Conservation (phyloP, 192 early-diverging fungal genomes). For the Backusella circina region DNA sequence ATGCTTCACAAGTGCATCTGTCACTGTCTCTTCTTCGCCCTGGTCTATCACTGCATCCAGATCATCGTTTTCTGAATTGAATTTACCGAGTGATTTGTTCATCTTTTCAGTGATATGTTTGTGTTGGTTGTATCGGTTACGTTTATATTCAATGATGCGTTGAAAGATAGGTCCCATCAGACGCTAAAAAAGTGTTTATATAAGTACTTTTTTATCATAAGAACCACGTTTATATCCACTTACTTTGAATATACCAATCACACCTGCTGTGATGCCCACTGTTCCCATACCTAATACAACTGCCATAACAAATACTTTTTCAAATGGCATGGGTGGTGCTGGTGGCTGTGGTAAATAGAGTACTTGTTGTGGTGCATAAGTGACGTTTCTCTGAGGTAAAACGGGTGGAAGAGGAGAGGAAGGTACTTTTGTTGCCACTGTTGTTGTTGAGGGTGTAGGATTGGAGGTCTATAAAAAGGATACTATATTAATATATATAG, state of each 20-base stretch:
- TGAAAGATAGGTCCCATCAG: slow-evolving; percentile 18
- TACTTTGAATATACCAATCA: slow-evolving; percentile 36
- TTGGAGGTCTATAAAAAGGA: background rate
- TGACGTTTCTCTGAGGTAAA: background rate
- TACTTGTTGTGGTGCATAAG: slow-evolving; percentile 14
- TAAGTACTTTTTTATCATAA: background rate
- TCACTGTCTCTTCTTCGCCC: background rate
- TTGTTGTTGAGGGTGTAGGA: background rate
- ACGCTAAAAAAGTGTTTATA: background rate
- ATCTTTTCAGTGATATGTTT: background rate
- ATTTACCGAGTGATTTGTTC: background rate
- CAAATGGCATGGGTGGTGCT: slow-evolving; percentile 15
- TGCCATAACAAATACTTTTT: slow-evolving; percentile 23
- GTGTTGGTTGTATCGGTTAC: slow-evolving; percentile 11
- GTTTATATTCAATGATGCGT: slow-evolving; percentile 10
- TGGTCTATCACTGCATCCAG: slow-evolving; percentile 11
- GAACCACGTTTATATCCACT: background rate
- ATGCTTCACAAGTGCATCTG: background rate
- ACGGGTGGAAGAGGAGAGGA: slow-evolving; percentile 12
- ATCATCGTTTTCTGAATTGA: background rate
- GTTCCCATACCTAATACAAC: slow-evolving; percentile 21
- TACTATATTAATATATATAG: background rate
- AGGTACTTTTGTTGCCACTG: background rate
- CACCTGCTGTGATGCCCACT: slow-evolving; percentile 21
- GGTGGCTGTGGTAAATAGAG: slow-evolving; percentile 22